phyloP scores from a whole-genome alignment of 2,329 filamentous ascomycete genomes.

The Aspergillus thermomutatus region DNA sequence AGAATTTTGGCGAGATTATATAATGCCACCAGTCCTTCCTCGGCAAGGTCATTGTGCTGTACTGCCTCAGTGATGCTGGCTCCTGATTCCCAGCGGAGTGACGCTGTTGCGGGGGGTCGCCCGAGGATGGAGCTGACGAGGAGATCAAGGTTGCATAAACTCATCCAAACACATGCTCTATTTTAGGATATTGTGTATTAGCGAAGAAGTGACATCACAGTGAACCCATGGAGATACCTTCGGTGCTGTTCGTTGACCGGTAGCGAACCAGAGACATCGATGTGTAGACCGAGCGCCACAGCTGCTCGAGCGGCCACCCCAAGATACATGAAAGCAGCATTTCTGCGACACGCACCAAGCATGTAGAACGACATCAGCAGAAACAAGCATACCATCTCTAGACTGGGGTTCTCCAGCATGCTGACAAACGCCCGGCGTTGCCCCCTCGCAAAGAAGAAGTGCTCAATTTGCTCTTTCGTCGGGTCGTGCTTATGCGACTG shows the following conservation, averaged over 20 bases:
- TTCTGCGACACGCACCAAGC: constrained; percentile 56
- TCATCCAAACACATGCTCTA: constrained; percentile 47
- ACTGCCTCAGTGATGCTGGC: constrained; percentile 18
- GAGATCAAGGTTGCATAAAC: constrained; percentile 47
- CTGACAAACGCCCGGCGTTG: constrained; percentile 49
- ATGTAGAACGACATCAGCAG: constrained; percentile 59
- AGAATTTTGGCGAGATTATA: constrained; percentile 45
- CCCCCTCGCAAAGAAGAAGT: constrained; percentile 47
- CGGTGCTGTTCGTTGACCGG: constrained; percentile 15
- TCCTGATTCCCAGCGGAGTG: constrained; percentile 20
- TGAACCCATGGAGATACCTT: constrained; percentile 15
- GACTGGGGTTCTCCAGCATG: constrained; percentile 53
- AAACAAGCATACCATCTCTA: constrained; percentile 52
- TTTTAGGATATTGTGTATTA: not conserved
- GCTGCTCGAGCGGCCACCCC: constrained; percentile 58
- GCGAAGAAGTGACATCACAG: not conserved
- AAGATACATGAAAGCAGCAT: constrained; percentile 62
- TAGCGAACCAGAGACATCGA: constrained; percentile 15
- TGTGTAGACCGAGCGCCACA: constrained; percentile 55
- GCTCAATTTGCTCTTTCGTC: constrained; percentile 30
- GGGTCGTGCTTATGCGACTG: constrained; percentile 41
- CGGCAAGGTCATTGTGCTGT: constrained; percentile 19
- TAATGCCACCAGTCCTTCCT: constrained; percentile 38
- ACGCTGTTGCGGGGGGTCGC: constrained; percentile 36
- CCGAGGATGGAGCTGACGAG: constrained; percentile 50